Percentiles rank a stretch among this genome's conserved stretches.
phyloP scores from a whole-genome alignment of 148 eudicot species.

The Silene latifolia region DNA sequence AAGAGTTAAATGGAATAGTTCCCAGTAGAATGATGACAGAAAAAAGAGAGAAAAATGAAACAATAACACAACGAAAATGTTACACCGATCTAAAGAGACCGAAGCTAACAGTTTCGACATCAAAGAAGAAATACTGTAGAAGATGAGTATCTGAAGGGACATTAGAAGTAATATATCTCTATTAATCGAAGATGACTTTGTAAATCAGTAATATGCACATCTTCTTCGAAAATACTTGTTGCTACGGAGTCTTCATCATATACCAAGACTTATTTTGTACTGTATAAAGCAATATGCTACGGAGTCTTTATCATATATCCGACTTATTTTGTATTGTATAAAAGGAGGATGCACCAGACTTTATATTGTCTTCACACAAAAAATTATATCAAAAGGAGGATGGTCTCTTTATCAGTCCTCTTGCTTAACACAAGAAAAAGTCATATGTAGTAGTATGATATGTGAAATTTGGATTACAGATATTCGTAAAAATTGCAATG shows the following conservation, averaged over 20 bases:
- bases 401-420: too few species aligned
- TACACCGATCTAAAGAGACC: background rate
- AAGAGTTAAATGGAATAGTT: background rate
- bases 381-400: background rate
- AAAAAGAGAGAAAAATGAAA: background rate
- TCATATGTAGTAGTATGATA: background rate
- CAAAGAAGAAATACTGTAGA: background rate
- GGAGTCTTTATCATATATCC: background rate
- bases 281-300: too few species aligned
- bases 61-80: background rate
- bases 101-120: background rate
- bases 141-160: background rate
- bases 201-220: background rate
- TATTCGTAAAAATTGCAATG: background rate
- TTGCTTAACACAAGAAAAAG: background rate
- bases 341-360: background rate
- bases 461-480: background rate
- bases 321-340: background rate
- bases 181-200: background rate
- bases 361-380: background rate
- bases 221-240: background rate
- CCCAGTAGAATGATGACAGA: background rate
- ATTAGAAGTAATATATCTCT: background rate
- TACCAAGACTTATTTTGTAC: background rate
- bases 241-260: background rate